Percentiles rank a stretch among this genome's conserved stretches.
Evolutionary conservation across 108 stramenopile genomes (phyloP).

Genomic region (Cyclotella distinguenda): DNA sequence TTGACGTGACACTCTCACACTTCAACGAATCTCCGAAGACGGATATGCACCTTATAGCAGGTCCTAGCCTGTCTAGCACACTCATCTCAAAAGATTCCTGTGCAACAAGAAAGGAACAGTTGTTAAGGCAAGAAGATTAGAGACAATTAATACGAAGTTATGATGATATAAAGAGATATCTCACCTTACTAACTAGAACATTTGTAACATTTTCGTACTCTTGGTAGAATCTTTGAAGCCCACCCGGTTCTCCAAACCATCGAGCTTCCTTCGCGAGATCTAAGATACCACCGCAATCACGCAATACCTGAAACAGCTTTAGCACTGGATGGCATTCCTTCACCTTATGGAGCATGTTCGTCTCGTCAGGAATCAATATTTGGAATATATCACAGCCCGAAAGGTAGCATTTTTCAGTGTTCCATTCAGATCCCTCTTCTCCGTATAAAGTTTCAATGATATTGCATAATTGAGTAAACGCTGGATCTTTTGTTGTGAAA

Average conservation of each 20-base stretch:
- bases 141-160: too few species aligned
- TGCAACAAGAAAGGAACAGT: too few species aligned
- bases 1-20: background rate
- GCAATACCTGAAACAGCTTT: slow-evolving; percentile 13
- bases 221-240: slow-evolving; percentile 13
- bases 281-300: slow-evolving; percentile 10
- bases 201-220: slow-evolving; percentile 27
- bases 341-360: too few species aligned
- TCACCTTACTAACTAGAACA: slow-evolving; percentile 14
- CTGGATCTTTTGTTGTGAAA: slow-evolving; percentile 3
- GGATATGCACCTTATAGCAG: slow-evolving; percentile 15
- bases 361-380: slow-evolving; percentile 2
- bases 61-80: slow-evolving; percentile 17
- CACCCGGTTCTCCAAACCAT: slow-evolving; percentile 31
- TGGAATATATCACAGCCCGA: background rate
- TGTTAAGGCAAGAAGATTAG: too few species aligned
- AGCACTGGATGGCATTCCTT: slow-evolving; percentile 7
- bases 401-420: background rate
- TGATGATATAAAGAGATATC: too few species aligned
- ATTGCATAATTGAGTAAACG: slow-evolving; percentile 3
- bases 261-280: slow-evolving; percentile 11
- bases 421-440: slow-evolving; percentile 4
- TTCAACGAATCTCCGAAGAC: slow-evolving; percentile 6
- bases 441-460: slow-evolving; percentile 2
- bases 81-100: slow-evolving; percentile 19